A percentile compares a stretch with the other conserved stretches of the same genome.
phyloP scores from a whole-genome alignment of 176 grass and related monocot genomes.

The Typha latifolia region DNA sequence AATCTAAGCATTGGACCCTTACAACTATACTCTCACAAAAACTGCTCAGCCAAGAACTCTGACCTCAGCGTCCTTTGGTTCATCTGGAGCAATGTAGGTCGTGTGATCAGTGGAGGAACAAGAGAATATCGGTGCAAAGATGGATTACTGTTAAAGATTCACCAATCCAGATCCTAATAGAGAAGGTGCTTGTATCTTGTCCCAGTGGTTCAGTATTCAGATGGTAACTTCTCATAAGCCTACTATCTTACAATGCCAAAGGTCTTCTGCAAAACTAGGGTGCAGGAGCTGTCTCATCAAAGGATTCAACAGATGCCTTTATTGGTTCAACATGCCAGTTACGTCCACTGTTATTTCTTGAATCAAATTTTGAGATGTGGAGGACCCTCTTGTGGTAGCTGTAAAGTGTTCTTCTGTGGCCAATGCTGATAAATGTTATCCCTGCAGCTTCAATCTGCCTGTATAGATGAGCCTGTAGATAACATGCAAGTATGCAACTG shows the following conservation, averaged over 20 bases:
- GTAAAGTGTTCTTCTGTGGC: constrained; percentile 69
- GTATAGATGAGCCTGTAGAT: constrained; percentile 63
- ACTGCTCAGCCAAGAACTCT: too few relatives aligned
- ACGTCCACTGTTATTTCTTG: constrained; percentile 2
- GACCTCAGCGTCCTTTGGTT: too few relatives aligned
- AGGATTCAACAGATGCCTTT: constrained; percentile 20
- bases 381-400: constrained; percentile 84
- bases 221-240: neutral
- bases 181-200: neutral
- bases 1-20: too few relatives aligned
- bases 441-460: constrained; percentile 82
- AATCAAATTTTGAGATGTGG: constrained; percentile 48
- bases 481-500: constrained; percentile 5
- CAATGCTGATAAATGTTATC: constrained; percentile 87
- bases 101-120: too few relatives aligned
- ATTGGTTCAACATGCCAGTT: constrained; percentile 53
- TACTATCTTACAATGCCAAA: neutral
- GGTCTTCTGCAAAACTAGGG: constrained; percentile 14
- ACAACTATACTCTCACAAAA: too few relatives aligned
- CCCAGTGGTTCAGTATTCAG: neutral
- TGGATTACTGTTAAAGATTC: neutral
- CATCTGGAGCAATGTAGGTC: too few relatives aligned
- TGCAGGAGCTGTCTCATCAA: constrained; percentile 37
- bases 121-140: too few relatives aligned
- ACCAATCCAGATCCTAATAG: neutral